Evolutionary conservation across 2,329 filamentous ascomycete genomes (phyloP), one percentile per base, ranked within the genome.

Genomic region (Colletotrichum lentis): DNA sequence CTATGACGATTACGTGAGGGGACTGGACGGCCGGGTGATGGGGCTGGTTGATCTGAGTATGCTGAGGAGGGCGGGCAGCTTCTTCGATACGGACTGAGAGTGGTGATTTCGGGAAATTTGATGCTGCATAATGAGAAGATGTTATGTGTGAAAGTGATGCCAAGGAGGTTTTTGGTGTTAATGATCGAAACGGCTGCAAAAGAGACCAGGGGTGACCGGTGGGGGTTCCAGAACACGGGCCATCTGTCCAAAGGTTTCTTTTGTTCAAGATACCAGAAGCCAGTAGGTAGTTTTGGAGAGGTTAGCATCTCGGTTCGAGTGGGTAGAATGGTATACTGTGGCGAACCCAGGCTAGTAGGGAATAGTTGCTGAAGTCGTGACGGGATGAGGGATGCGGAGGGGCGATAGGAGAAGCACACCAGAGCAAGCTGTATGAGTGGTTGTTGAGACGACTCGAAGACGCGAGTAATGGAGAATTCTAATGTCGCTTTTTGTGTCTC

Each of bases 21-120:
- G 80, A 37, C 72, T 80, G 43, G 84, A 86, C 69, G 84, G 84
- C 4, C 74, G 75, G 62, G 76, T 82, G 6, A 83, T 86, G 82
- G 79, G 79, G 5, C 73, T 84, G 16, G 78, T 84, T 7, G 81
- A 85, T 67, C 63, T 83, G 74, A 76, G 77, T n/a, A 74, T 79
- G 54, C 58, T 84, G 64, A 83, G 80, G 76, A 72, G 78, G 65
- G 76, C 75, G 6, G 78, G 74, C 20, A 85, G 83, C 71, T 84
- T 82, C 72, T 84, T 84, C 56, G 82, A 85, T 37, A 74, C 74
- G 10, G 78, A 83, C 62, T 79, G 65, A 72, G 37, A 31, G 27
- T 8, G 27, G 27, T 18, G 16, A 1, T 11, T 1, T 7, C 16
- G 43, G 10, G 1, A 6, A 6, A 3, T 12, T 4, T 2, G 12